A percentile compares a stretch with the other conserved stretches of the same genome.
Evolutionary conservation across 2,329 filamentous ascomycete species (phyloP).

Genomic region (Curvularia hawaiiensis): DNA sequence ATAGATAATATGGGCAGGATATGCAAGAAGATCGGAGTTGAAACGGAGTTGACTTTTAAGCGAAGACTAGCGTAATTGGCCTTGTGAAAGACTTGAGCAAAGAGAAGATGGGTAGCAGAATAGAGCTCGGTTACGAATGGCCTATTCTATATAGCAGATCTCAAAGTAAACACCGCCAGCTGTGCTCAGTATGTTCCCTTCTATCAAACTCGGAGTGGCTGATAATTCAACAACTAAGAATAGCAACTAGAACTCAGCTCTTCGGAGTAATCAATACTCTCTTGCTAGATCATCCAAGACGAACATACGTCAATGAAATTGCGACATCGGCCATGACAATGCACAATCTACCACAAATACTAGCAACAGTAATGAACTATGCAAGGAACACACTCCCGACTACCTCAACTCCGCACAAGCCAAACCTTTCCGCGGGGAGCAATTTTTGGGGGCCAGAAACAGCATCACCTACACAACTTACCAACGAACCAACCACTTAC

Average conservation of each 20-base stretch:
- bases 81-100: slow-evolving; percentile 14
- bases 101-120: slow-evolving; percentile 6
- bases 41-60: not conserved
- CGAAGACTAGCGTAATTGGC: slow-evolving; percentile 4
- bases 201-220: not conserved
- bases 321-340: not conserved
- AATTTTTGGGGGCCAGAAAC: not conserved
- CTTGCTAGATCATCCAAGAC: not conserved
- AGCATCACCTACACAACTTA: no score
- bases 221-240: not conserved
- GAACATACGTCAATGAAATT: not conserved
- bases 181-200: not conserved
- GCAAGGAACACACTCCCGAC: not conserved
- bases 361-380: not conserved
- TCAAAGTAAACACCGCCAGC: not conserved
- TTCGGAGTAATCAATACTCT: not conserved
- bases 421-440: not conserved
- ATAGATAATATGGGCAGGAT: not conserved
- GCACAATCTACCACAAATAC: not conserved
- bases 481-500: no score
- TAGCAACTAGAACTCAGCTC: not conserved
- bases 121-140: not conserved
- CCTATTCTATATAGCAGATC: not conserved
- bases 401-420: no score
- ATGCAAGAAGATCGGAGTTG: not conserved